Evolutionary conservation across 1,139 yeast species (phyloP).

Genomic region (Yueomyces sp.): DNA sequence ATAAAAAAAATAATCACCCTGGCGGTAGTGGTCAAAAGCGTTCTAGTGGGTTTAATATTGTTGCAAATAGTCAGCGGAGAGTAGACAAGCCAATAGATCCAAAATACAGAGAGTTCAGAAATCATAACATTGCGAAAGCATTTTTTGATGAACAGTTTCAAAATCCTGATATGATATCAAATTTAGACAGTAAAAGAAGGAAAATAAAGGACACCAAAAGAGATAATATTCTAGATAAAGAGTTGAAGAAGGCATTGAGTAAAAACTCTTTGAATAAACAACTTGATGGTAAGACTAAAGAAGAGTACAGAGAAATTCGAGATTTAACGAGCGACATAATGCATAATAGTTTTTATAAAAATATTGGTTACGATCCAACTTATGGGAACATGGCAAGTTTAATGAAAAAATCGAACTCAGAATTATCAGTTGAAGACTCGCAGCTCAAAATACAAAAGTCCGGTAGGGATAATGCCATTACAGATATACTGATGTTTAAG

Average conservation of each 20-base stretch:
- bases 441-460: not conserved
- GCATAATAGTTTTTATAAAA: slow-evolving; percentile 28
- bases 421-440: slow-evolving; percentile 8
- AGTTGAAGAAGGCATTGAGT: slow-evolving; percentile 7
- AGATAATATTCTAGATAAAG: slow-evolving; percentile 10
- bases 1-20: slow-evolving; percentile 7
- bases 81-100: slow-evolving; percentile 4
- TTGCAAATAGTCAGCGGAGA: slow-evolving; percentile 9
- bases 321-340: slow-evolving; percentile 26
- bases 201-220: slow-evolving; percentile 17
- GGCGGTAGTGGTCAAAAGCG: not conserved
- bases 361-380: slow-evolving; percentile 44
- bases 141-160: slow-evolving; percentile 36
- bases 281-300: slow-evolving; percentile 4
- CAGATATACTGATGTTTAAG: slow-evolving; percentile 22
- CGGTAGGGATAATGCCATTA: slow-evolving; percentile 8
- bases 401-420: slow-evolving; percentile 9
- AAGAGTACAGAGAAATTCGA: slow-evolving; percentile 18
- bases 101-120: slow-evolving; percentile 24
- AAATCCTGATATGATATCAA: slow-evolving; percentile 34
- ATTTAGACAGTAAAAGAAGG: slow-evolving; percentile 20
- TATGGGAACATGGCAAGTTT: slow-evolving; percentile 16
- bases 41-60: not conserved
- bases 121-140: slow-evolving; percentile 31
- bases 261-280: slow-evolving; percentile 3